These are phyloP conservation scores for Fusarium agapanthi DNA, from an alignment of 2,329 filamentous ascomycete species.

Conservation along the genomic window DNA sequence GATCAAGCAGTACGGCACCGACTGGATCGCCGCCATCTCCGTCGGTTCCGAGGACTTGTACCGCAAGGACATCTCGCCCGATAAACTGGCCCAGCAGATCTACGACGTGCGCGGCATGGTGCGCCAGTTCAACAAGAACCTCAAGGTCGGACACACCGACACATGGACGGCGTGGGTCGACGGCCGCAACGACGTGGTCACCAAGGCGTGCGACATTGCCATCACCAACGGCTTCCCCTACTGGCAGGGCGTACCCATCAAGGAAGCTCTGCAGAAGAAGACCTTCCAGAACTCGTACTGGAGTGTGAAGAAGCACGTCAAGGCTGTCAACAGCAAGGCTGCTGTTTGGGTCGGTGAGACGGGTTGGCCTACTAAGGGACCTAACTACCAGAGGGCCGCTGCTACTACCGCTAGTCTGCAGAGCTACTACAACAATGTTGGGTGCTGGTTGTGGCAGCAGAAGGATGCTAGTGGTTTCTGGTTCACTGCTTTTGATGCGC, in stretches of 20 bases:
- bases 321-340: slow-evolving; percentile 30
- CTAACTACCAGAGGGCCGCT: slow-evolving; percentile 31
- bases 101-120: slow-evolving; percentile 41
- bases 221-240: slow-evolving; percentile 41
- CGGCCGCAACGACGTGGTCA: slow-evolving; percentile 37
- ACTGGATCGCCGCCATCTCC: slow-evolving; percentile 37
- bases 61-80: slow-evolving; percentile 35
- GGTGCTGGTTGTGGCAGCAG: slow-evolving; percentile 35
- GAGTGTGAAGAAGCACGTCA: slow-evolving; percentile 32
- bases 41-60: slow-evolving; percentile 39
- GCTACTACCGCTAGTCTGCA: slow-evolving; percentile 24
- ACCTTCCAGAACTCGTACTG: slow-evolving; percentile 38
- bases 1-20: slow-evolving; percentile 38
- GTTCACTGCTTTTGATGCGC: slow-evolving; percentile 39
- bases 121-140: slow-evolving; percentile 33
- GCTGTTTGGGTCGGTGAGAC: slow-evolving; percentile 38
- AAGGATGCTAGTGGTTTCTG: slow-evolving; percentile 33
- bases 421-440: slow-evolving; percentile 36
- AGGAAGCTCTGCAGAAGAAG: slow-evolving; percentile 37
- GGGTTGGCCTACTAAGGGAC: slow-evolving; percentile 33
- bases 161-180: slow-evolving; percentile 41
- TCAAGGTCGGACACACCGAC: slow-evolving; percentile 39
- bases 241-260: slow-evolving; percentile 37
- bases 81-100: slow-evolving; percentile 38
- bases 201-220: slow-evolving; percentile 34